Evolutionary conservation across 805 yeast species (phyloP).

Genomic region (Yueomyces sinensis): DNA sequence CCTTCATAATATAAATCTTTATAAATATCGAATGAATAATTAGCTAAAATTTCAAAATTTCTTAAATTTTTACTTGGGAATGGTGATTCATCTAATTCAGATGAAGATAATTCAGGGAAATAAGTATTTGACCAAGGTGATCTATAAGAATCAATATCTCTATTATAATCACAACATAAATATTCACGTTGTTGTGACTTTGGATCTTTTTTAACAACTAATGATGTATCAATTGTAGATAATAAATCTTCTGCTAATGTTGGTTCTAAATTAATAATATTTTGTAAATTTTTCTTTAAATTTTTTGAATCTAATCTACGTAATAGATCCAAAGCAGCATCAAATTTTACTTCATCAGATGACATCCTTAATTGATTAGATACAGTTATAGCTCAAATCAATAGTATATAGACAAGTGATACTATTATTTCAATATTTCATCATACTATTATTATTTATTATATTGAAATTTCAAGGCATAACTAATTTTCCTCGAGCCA

Average conservation of each 20-base stretch:
- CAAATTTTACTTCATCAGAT: constrained; percentile 22
- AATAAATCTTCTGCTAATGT: constrained; percentile 77
- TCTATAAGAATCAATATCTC: constrained; percentile 87
- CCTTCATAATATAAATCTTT: constrained; percentile 93
- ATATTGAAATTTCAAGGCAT: no score
- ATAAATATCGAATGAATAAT: constrained; percentile 84
- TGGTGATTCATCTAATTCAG: constrained; percentile 56
- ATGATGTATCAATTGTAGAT: constrained; percentile 78
- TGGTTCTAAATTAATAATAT: constrained; percentile 37
- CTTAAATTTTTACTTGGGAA: constrained; percentile 57
- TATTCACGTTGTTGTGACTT: constrained; percentile 40
- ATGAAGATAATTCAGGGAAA: constrained; percentile 25
- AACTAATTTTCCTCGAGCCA: no score
- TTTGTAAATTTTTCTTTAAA: constrained; percentile 32
- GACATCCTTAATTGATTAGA: no score
- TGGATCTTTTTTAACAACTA: constrained; percentile 25
- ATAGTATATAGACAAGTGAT: no score
- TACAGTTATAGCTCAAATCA: no score
- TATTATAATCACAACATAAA: constrained; percentile 83
- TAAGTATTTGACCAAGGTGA: constrained; percentile 85
- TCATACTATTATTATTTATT: no score
- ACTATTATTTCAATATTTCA: no score
- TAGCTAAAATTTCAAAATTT: constrained; percentile 65
- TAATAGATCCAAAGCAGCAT: constrained; percentile 66
- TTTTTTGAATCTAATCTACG: constrained; percentile 63